A percentile compares a stretch with the other conserved stretches of the same genome.
Evolutionary conservation across 2,329 filamentous ascomycete species (phyloP).

Genomic region (Hypoxylon rubiginosum): DNA sequence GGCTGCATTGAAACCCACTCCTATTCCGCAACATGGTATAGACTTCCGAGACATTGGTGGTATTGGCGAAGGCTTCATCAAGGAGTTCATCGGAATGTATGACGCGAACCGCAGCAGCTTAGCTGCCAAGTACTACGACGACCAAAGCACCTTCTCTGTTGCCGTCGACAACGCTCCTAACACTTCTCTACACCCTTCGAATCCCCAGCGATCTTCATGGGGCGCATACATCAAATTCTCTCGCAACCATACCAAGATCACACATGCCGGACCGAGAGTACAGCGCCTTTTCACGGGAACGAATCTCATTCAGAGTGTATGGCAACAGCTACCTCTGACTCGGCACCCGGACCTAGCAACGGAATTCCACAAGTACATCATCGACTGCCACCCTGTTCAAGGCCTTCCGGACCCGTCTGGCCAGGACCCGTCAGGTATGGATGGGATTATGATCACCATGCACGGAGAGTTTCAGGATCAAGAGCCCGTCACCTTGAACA

Average conservation of each 20-base stretch:
- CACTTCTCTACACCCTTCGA: conserved; percentile 63
- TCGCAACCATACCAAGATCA: conserved; percentile 81
- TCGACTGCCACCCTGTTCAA: conserved; percentile 83
- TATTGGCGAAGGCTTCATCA: conserved; percentile 81
- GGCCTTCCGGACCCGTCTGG: conserved; percentile 78
- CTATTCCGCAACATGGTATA: conserved; percentile 73
- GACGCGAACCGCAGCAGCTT: conserved; percentile 78
- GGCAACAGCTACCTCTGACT: conserved; percentile 78
- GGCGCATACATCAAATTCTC: conserved; percentile 81
- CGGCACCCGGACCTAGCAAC: conserved; percentile 78
- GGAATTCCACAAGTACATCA: conserved; percentile 79
- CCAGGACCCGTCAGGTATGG: conserved; percentile 74
- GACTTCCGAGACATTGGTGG: conserved; percentile 81
- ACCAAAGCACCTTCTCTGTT: conserved; percentile 79
- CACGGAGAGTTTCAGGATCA: conserved; percentile 88
- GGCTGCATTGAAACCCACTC: conserved; percentile 63
- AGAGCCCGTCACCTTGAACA: conserved; percentile 67
- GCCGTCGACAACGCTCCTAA: conserved; percentile 75
- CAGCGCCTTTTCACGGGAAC: conserved; percentile 76
- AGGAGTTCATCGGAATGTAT: conserved; percentile 79
- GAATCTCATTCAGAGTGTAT: conserved; percentile 74
- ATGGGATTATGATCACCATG: conserved; percentile 82
- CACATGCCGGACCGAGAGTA: conserved; percentile 69
- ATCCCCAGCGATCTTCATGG: conserved; percentile 69
- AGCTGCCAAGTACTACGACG: conserved; percentile 79